A percentile compares a stretch with the other conserved stretches of the same genome.
Conservation (phyloP, 2,329 filamentous ascomycete species). For the Trichoderma polysporum region DNA sequence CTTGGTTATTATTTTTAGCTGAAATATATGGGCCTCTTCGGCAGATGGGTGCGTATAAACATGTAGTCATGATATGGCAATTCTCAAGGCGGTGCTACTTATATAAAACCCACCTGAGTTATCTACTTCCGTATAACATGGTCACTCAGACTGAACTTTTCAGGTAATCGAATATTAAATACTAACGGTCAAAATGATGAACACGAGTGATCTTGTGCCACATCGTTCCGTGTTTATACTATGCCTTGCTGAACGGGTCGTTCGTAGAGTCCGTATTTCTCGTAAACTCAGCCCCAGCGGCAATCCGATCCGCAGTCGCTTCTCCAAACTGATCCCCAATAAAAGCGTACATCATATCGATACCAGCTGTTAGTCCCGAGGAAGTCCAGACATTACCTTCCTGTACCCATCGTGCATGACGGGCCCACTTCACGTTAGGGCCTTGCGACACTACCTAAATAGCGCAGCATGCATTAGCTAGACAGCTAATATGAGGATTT, state of each 20-base stretch:
- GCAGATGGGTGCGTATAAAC: background rate
- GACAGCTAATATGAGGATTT: background rate
- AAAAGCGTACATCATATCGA: slow-evolving; percentile 40
- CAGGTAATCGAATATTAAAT: background rate
- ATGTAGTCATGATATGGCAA: background rate
- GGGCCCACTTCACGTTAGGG: slow-evolving; percentile 53
- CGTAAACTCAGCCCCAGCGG: slow-evolving; percentile 57
- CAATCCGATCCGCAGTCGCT: slow-evolving; percentile 47
- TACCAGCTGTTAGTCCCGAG: slow-evolving; percentile 53
- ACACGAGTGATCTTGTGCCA: background rate
- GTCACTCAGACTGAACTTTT: background rate
- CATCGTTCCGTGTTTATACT: too few species aligned
- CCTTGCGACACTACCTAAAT: slow-evolving; percentile 38
- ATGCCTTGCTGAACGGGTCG: slow-evolving; percentile 50
- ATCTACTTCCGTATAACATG: background rate
- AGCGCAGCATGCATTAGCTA: background rate
- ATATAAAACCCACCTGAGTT: background rate
- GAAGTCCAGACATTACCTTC: slow-evolving; percentile 63
- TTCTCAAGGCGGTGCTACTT: too few species aligned
- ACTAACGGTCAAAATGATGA: background rate
- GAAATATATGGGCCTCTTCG: background rate
- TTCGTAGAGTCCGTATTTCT: slow-evolving; percentile 48
- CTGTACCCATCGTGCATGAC: slow-evolving; percentile 57
- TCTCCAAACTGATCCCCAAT: slow-evolving; percentile 46
- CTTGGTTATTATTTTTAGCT: background rate